Evolutionary conservation across 768 basidiomycete genomes (phyloP).

Genomic region (Pisolithus albus): DNA sequence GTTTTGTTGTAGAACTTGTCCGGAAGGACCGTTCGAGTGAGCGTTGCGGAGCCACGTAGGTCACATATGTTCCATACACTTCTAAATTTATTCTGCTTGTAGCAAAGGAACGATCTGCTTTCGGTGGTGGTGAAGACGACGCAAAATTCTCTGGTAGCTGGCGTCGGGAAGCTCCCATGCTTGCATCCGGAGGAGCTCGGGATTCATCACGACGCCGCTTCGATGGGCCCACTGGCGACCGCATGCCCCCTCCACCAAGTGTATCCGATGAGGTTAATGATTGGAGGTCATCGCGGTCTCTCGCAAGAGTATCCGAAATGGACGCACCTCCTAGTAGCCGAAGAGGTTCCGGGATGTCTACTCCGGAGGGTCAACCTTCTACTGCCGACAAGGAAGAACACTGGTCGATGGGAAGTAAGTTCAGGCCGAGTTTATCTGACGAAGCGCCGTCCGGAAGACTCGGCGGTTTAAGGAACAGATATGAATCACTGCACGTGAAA

Average conservation of each 20-base stretch:
- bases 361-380: constrained; percentile 36
- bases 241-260: constrained; percentile 38
- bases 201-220: constrained; percentile 62
- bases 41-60: constrained; percentile 95
- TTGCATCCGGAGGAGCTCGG: constrained; percentile 54
- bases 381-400: constrained; percentile 73
- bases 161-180: constrained; percentile 84
- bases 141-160: constrained; percentile 79
- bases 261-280: constrained; percentile 58
- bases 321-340: constrained; percentile 45
- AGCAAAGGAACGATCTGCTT: constrained; percentile 74
- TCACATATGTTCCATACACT: constrained; percentile 14
- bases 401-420: constrained; percentile 72
- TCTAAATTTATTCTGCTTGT: constrained; percentile 9
- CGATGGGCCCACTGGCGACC: constrained; percentile 45
- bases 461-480: constrained; percentile 42
- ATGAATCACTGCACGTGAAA: constrained; percentile 49
- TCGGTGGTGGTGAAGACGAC: constrained; percentile 54
- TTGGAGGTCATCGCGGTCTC: constrained; percentile 59
- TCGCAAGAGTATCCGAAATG: constrained; percentile 36
- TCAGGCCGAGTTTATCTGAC: constrained; percentile 47
- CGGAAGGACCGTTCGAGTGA: constrained; percentile 79
- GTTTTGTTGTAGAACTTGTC: constrained; percentile 47
- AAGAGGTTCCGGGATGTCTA: constrained; percentile 51
- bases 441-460: constrained; percentile 35